phyloP scores from a whole-genome alignment of 768 basidiomycete species.

The Coprinopsis strossmayeri region DNA sequence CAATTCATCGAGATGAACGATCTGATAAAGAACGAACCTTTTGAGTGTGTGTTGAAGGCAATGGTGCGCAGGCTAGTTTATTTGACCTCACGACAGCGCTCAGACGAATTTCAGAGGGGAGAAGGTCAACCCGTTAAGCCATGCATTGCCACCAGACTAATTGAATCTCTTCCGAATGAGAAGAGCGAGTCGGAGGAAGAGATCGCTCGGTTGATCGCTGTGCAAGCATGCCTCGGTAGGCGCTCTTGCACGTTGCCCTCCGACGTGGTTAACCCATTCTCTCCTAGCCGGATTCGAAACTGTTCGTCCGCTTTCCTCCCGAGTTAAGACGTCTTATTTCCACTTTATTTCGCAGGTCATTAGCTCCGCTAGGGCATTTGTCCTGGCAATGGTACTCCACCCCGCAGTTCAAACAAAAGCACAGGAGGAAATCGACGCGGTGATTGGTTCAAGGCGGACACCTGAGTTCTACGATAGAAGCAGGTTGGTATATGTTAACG shows the following conservation, averaged over 20 bases:
- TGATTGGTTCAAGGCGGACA: slow-evolving; percentile 27
- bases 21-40: slow-evolving; percentile 3
- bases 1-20: neutral
- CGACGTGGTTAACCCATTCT: neutral
- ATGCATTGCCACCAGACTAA: slow-evolving; percentile 7
- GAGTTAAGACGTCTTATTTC: neutral
- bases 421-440: slow-evolving; percentile 32
- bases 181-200: slow-evolving; percentile 6
- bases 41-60: neutral
- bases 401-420: slow-evolving; percentile 29
- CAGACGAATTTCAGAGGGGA: neutral
- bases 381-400: slow-evolving; percentile 31
- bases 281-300: slow-evolving; percentile 38
- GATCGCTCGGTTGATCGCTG: slow-evolving; percentile 6
- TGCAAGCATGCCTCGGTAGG: slow-evolving; percentile 6
- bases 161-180: slow-evolving; percentile 2
- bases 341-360: slow-evolving; percentile 18
- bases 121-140: neutral
- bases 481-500: slow-evolving; percentile 28
- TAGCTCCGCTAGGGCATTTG: slow-evolving; percentile 23
- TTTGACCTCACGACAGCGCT: neutral
- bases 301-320: slow-evolving; percentile 20
- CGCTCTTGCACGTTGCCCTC: neutral
- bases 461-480: slow-evolving; percentile 27
- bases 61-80: neutral